Base-by-base conservation (phyloP, 2,329 filamentous ascomycete genomes). In the Aureobasidium subglaciale region DNA sequence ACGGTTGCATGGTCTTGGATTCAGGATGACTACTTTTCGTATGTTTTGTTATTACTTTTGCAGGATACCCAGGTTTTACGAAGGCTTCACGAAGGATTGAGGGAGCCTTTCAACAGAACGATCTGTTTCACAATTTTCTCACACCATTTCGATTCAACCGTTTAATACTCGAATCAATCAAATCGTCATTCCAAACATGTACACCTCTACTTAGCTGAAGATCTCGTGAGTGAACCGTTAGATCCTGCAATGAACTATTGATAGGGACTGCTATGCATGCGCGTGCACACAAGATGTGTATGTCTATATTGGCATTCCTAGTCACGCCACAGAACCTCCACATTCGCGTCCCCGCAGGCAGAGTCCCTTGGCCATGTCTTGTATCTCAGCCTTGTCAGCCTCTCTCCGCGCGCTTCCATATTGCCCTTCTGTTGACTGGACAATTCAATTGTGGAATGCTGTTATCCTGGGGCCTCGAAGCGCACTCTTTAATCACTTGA, bases 11-110 rank as follows among this genome's bases (percentile, higher is more conserved):
- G 41, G n/a, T 16, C 22, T 40, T 18, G 35, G 8, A 40, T n/a
- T n/a, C 34, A 40, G 35, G 10, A 52, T 52, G 22, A 32, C 18
- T 41, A 48, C 18, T 34, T 52, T 37, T 49, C 35, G 42, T 56
- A 56, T 50, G 35, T 56, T 42, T 46, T 56, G 41, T 56, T 42
- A 34, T 34, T 48, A 22, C n/a, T n/a, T 34, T 56, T 41, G 54
- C 54, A 56, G 37, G 54, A 56, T 56, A 56, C 54, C 54, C 53
- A 55, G 40, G 40, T 22, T 55, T 55, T 32, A 42, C 37, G 37
- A 53, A 41, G 37, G 40, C 30, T 55, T 55, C 40, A 42, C 37
- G 37, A 53, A 41, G 37, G 37, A 53, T 53, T n/a, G 29, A 53
- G 37, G 49, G 24, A 40, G 49, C 16, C 35, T 34, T 6, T 42